Conservation (phyloP, 495 filamentous ascomycete genomes). For the Penicillium argentinense region DNA sequence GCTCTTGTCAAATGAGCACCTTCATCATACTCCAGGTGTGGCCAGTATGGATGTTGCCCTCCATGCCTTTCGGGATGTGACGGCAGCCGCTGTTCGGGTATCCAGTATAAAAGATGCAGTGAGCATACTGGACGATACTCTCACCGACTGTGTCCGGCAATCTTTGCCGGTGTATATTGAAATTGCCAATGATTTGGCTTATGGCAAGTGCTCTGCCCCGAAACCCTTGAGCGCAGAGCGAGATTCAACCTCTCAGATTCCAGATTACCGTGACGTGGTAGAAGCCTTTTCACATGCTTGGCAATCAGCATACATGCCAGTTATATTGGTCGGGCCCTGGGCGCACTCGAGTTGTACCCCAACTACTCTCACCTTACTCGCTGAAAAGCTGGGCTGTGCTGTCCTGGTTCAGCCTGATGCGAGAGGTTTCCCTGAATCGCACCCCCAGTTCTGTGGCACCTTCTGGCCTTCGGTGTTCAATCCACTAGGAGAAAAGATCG, state of each 20-base stretch:
- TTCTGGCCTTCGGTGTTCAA: constrained; percentile 8
- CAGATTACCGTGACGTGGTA: no score
- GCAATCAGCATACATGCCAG: neutral
- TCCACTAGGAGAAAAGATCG: neutral
- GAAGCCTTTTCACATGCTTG: no score
- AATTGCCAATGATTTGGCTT: neutral
- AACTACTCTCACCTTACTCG: no score
- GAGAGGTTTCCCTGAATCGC: constrained; percentile 7
- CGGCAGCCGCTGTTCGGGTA: neutral
- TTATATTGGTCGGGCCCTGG: constrained; percentile 10
- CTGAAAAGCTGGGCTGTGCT: constrained; percentile 13
- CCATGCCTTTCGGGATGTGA: neutral
- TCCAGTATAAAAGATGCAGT: neutral
- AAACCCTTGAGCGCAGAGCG: neutral
- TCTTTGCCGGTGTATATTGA: constrained; percentile 16
- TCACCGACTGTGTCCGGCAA: neutral
- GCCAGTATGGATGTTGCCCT: neutral
- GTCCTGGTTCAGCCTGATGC: constrained; percentile 18
- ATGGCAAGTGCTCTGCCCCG: neutral
- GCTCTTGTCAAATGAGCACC: neutral
- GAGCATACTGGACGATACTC: neutral
- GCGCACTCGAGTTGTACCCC: no score
- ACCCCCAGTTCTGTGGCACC: constrained; percentile 12
- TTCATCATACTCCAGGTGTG: neutral
- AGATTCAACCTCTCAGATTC: no score